A percentile compares a stretch with the other conserved stretches of the same genome.
Conservation (phyloP, 2,329 filamentous ascomycete species). For the Fusarium agapanthi region DNA sequence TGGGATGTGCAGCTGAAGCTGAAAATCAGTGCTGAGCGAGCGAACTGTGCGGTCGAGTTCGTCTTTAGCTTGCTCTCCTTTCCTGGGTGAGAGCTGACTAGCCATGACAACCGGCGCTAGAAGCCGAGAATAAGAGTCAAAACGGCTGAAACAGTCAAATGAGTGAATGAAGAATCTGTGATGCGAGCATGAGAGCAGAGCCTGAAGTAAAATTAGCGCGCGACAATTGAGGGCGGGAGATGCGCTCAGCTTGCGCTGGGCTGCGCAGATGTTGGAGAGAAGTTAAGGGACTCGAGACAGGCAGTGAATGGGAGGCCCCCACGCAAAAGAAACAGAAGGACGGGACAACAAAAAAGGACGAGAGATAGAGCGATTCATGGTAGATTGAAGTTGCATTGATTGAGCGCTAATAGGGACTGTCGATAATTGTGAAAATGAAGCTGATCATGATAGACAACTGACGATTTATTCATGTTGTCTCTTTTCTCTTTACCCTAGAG, state of each 20-base stretch:
- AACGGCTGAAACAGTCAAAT: neutral
- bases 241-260: neutral
- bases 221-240: neutral
- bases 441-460: neutral
- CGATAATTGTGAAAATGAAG: neutral
- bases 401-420: neutral
- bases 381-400: neutral
- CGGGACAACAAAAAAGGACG: neutral
- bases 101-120: conserved; percentile 27
- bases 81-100: neutral
- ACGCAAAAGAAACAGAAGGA: neutral
- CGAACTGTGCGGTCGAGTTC: conserved; percentile 39
- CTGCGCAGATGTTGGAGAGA: neutral
- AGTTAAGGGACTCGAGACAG: neutral
- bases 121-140: neutral
- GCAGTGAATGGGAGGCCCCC: conserved; percentile 25
- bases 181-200: neutral
- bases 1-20: conserved; percentile 37
- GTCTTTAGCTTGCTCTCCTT: conserved; percentile 19
- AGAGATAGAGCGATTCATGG: neutral
- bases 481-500: neutral
- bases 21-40: conserved; percentile 41
- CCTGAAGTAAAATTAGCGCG: neutral
- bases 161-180: neutral
- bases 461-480: neutral